These are phyloP conservation scores for Spergularia marina DNA, from an alignment of 148 eudicot genomes.

Conservation along the genomic window DNA sequence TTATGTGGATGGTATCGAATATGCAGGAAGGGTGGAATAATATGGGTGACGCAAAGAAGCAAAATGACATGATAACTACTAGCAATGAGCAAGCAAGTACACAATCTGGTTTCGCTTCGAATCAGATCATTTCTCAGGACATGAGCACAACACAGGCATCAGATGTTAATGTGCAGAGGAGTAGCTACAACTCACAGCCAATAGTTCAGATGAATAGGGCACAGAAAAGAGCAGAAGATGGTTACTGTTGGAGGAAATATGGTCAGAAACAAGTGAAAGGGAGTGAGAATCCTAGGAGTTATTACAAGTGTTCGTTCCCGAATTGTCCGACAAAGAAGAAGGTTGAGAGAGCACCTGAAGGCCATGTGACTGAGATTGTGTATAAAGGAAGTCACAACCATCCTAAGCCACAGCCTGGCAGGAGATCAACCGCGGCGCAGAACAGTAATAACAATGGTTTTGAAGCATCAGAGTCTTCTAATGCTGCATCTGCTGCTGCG, in stretches of 20 bases:
- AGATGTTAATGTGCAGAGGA: constrained; percentile 9
- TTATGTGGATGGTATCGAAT: constrained; percentile 22
- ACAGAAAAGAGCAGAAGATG: constrained; percentile 62
- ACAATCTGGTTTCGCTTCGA: constrained; percentile 13
- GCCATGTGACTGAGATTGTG: constrained; percentile 68
- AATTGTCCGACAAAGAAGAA: constrained; percentile 81
- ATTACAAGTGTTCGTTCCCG: constrained; percentile 72
- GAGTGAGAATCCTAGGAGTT: constrained; percentile 77
- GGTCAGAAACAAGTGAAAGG: constrained; percentile 86
- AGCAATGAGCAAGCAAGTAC: constrained; percentile 10
- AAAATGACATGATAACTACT: constrained; percentile 27
- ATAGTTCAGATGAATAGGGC: constrained; percentile 48
- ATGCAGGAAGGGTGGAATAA: constrained; percentile 41
- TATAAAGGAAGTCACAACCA: constrained; percentile 83
- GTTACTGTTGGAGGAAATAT: constrained; percentile 76
- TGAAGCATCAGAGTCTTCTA: constrained; percentile 24
- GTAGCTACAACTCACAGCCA: constrained; percentile 28
- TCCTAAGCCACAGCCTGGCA: constrained; percentile 65
- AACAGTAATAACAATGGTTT: constrained; percentile 10
- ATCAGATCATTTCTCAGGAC: constrained; percentile 22
- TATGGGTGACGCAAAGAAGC: constrained; percentile 35
- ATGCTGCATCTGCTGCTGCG: background rate
- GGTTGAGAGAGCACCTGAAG: constrained; percentile 60
- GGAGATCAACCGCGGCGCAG: constrained; percentile 30
- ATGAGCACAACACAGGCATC: constrained; percentile 19